phyloP scores from a whole-genome alignment of 257 asterid genomes.

The Misopates orontium region DNA sequence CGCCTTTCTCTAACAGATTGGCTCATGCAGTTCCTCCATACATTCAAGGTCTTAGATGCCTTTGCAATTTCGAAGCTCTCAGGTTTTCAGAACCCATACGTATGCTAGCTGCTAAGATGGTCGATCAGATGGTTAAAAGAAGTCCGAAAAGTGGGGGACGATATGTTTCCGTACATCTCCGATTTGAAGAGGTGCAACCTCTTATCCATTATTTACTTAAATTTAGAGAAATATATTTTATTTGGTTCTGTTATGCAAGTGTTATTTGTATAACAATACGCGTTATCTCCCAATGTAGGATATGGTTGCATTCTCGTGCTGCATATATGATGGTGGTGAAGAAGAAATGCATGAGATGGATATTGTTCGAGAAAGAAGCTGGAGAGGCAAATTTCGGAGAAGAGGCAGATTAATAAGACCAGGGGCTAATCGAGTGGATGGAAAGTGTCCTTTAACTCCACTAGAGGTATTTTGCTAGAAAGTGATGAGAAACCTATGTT shows the following conservation, averaged over 20 bases:
- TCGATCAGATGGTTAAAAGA: slow-evolving; percentile 82
- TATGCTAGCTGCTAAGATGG: slow-evolving; percentile 95
- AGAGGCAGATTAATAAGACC: slow-evolving; percentile 94
- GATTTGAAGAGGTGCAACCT: slow-evolving; percentile 89
- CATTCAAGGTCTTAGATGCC: slow-evolving; percentile 85
- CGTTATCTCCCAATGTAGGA: slow-evolving; percentile 53
- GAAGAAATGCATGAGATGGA: slow-evolving; percentile 96
- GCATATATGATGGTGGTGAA: slow-evolving; percentile 93
- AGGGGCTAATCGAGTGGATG: slow-evolving; percentile 91
- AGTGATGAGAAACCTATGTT: background rate
- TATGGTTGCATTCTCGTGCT: slow-evolving; percentile 99
- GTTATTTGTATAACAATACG: background rate
- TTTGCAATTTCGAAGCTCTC: slow-evolving; percentile 95
- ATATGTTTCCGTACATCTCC: slow-evolving; percentile 91
- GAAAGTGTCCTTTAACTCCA: slow-evolving; percentile 96
- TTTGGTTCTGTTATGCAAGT: background rate
- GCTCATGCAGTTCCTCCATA: slow-evolving; percentile 90
- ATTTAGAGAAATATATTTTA: background rate
- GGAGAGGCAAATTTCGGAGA: slow-evolving; percentile 95
- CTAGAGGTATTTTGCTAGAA: slow-evolving; percentile 61
- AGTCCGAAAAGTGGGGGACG: slow-evolving; percentile 74
- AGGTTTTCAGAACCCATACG: slow-evolving; percentile 93
- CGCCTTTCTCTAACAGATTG: slow-evolving; percentile 98
- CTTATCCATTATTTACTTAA: slow-evolving; percentile 2
- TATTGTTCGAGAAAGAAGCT: slow-evolving; percentile 94